Percentiles rank a stretch among this genome's conserved stretches.
phyloP scores from a whole-genome alignment of 139 green algal species.

The Trebouxia sp. region DNA sequence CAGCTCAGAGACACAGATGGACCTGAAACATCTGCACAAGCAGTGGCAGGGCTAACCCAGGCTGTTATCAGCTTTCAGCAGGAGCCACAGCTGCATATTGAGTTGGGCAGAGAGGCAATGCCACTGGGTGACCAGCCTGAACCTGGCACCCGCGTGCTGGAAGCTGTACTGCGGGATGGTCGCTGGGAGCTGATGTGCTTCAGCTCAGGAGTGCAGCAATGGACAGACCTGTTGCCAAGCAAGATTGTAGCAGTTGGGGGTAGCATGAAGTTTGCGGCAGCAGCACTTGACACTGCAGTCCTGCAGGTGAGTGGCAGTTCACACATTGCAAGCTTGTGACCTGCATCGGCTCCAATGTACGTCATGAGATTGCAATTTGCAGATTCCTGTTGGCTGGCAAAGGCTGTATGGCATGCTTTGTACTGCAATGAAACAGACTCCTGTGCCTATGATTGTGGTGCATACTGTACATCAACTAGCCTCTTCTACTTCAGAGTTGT shows the following conservation, averaged over 20 bases:
- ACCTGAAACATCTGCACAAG: not conserved
- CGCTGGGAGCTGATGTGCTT: not conserved
- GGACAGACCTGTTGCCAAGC: constrained; percentile 53
- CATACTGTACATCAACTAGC: too few relatives aligned
- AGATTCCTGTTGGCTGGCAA: too few relatives aligned
- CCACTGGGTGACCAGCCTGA: not conserved
- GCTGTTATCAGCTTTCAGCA: constrained; percentile 1
- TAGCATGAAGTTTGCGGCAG: constrained; percentile 56
- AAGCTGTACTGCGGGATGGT: not conserved
- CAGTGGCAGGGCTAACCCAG: not conserved
- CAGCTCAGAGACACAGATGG: not conserved
- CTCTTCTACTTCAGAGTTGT: too few relatives aligned
- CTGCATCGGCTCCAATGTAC: too few relatives aligned
- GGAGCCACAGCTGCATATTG: constrained; percentile 6
- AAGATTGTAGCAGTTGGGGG: constrained; percentile 45
- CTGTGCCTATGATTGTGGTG: too few relatives aligned
- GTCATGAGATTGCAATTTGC: too few relatives aligned
- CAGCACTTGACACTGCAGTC: constrained; percentile 38
- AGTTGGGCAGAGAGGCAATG: constrained; percentile 8
- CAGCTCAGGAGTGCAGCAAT: constrained; percentile 33
- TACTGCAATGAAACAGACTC: too few relatives aligned
- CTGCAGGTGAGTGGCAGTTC: constrained; percentile 41
- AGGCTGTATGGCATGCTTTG: too few relatives aligned
- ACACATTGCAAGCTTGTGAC: too few relatives aligned
- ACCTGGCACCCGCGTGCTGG: not conserved